Evolutionary conservation across 106 monocot genomes (phyloP).

Genomic region (Chionographis japonica): DNA sequence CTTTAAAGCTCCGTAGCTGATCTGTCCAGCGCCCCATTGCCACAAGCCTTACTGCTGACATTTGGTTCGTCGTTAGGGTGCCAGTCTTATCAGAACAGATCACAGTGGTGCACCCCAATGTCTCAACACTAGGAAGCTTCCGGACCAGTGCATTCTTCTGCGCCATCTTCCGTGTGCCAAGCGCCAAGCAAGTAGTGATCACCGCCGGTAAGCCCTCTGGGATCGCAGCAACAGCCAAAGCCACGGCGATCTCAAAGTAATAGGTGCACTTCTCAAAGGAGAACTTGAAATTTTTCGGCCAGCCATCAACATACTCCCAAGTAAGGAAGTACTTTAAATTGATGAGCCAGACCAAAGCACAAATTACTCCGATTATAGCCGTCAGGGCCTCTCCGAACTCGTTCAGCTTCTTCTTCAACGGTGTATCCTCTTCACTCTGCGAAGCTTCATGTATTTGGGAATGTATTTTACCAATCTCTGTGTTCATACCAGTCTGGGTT

Average conservation of each 20-base stretch:
- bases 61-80: constrained; percentile 87
- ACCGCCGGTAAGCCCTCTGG: constrained; percentile 72
- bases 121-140: constrained; percentile 90
- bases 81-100: constrained; percentile 90
- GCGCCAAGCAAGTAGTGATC: constrained; percentile 70
- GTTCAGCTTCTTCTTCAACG: constrained; percentile 54
- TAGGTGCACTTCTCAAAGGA: constrained; percentile 73
- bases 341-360: constrained; percentile 68
- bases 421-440: constrained; percentile 60
- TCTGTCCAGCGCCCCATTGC: constrained; percentile 60
- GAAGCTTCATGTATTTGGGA: constrained; percentile 70
- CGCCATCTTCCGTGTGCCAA: constrained; percentile 73
- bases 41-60: constrained; percentile 73
- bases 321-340: constrained; percentile 68
- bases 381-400: constrained; percentile 67
- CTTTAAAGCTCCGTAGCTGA: constrained; percentile 52
- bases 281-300: constrained; percentile 68
- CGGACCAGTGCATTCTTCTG: constrained; percentile 70
- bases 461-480: constrained; percentile 70
- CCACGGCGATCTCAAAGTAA: constrained; percentile 62
- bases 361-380: constrained; percentile 54
- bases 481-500: constrained; percentile 48
- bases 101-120: constrained; percentile 80
- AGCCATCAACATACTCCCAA: constrained; percentile 63
- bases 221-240: constrained; percentile 67